These are phyloP conservation scores for Tuber aestivum DNA, from an alignment of 495 filamentous ascomycete species.

Conservation along the genomic window DNA sequence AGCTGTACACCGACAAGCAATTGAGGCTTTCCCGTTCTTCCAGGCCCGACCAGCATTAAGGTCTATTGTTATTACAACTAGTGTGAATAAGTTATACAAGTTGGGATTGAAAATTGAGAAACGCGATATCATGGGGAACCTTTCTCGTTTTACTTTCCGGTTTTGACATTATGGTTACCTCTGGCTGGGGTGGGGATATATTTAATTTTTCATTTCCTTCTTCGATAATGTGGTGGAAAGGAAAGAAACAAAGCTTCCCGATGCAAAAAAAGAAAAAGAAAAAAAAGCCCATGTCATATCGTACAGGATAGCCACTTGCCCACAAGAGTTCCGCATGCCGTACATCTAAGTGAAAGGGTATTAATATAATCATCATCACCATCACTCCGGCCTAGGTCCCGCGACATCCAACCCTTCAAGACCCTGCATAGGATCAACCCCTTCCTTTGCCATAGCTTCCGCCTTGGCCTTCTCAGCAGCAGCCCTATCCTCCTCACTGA, in stretches of 20 bases:
- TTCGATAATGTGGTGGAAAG: neutral
- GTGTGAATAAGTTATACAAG: neutral
- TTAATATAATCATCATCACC: neutral
- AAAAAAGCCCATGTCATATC: neutral
- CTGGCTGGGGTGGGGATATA: neutral
- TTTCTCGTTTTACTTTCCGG: neutral
- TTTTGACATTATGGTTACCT: neutral
- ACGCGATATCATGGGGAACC: neutral
- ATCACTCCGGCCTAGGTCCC: constrained; percentile 74
- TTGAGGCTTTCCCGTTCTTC: constrained; percentile 66
- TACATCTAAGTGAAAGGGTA: neutral
- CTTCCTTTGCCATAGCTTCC: constrained; percentile 49
- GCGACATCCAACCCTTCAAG: constrained; percentile 89
- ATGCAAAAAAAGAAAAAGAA: neutral
- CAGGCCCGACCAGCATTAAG: constrained; percentile 44
- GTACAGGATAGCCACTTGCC: neutral
- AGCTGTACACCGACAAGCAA: constrained; percentile 83
- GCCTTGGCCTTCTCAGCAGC: constrained; percentile 56
- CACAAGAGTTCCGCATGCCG: neutral
- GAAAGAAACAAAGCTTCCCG: neutral
- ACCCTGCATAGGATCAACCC: constrained; percentile 90
- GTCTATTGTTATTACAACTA: neutral
- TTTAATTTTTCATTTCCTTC: neutral
- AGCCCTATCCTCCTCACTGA: constrained; percentile 74
- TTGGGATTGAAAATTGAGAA: neutral